Evolutionary conservation across 805 yeast genomes (phyloP).

Genomic region (Teunomyces stri): DNA sequence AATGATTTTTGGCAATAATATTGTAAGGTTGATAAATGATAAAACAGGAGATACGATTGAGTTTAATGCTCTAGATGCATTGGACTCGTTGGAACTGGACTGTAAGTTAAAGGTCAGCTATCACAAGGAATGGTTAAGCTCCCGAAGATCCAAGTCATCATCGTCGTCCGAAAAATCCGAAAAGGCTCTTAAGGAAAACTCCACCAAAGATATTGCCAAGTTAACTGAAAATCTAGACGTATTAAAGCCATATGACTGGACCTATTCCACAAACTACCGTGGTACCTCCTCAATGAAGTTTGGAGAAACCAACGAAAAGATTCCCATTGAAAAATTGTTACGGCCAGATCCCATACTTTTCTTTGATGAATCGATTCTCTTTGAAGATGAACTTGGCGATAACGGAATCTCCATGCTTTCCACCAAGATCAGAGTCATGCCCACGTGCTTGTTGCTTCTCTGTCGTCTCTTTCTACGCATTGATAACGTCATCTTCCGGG

Average conservation of each 20-base stretch:
- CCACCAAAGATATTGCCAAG: constrained; percentile 33
- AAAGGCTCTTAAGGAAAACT: constrained; percentile 23
- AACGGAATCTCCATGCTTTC: constrained; percentile 83
- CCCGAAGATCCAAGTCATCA: constrained; percentile 27
- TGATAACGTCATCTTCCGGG: constrained; percentile 81
- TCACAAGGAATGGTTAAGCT: constrained; percentile 74
- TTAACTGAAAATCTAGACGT: constrained; percentile 48
- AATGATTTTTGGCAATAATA: constrained; percentile 92
- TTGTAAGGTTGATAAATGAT: constrained; percentile 49
- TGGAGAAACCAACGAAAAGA: constrained; percentile 20
- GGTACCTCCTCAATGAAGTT: constrained; percentile 50
- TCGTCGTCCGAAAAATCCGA: constrained; percentile 20
- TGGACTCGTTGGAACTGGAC: constrained; percentile 34
- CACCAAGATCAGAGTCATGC: constrained; percentile 87
- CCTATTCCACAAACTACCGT: constrained; percentile 76
- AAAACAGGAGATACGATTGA: constrained; percentile 44
- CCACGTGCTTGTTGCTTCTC: constrained; percentile 67
- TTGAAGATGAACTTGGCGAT: constrained; percentile 95
- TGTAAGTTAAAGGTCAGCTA: constrained; percentile 65
- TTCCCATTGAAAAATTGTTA: constrained; percentile 71
- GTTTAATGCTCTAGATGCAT: constrained; percentile 78
- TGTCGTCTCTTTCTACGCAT: constrained; percentile 82
- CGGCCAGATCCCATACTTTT: constrained; percentile 82
- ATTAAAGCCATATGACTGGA: constrained; percentile 93
- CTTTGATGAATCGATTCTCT: constrained; percentile 83